Evolutionary conservation across 176 grass and related monocot species (phyloP).

Genomic region (Pharus latifolius): DNA sequence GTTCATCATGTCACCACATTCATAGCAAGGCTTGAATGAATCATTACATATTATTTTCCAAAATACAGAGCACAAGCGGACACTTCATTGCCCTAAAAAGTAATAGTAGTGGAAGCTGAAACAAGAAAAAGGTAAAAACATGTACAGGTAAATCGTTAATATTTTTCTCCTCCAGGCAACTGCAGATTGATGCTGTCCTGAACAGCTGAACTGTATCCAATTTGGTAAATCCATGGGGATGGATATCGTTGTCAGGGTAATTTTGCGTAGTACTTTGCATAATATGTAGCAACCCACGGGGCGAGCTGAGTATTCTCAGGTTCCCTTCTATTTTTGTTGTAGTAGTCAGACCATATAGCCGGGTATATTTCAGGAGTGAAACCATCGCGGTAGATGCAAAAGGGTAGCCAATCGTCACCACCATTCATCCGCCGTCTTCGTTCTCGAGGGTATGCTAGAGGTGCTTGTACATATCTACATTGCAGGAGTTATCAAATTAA

Average conservation of each 20-base stretch:
- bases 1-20: constrained; percentile 23
- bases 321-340: constrained; percentile 65
- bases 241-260: constrained; percentile 14
- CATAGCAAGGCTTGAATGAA: constrained; percentile 20
- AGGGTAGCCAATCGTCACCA: constrained; percentile 69
- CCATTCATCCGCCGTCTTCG: constrained; percentile 68
- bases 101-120: constrained; percentile 15
- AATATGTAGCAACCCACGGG: constrained; percentile 88
- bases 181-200: background rate
- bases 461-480: constrained; percentile 77
- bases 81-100: constrained; percentile 28
- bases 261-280: constrained; percentile 38
- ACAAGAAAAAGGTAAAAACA: constrained; percentile 1
- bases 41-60: constrained; percentile 43
- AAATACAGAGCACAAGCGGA: constrained; percentile 28
- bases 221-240: background rate
- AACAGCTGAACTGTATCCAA: constrained; percentile 2
- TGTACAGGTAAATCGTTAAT: constrained; percentile 40
- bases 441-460: constrained; percentile 86
- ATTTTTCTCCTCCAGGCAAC: background rate
- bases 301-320: constrained; percentile 88
- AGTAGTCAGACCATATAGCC: constrained; percentile 81
- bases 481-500: background rate
- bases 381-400: constrained; percentile 77
- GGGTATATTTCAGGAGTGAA: constrained; percentile 63